phyloP scores from a whole-genome alignment of 2,329 filamentous ascomycete genomes.

The Pseudogymnoascus sp. region DNA sequence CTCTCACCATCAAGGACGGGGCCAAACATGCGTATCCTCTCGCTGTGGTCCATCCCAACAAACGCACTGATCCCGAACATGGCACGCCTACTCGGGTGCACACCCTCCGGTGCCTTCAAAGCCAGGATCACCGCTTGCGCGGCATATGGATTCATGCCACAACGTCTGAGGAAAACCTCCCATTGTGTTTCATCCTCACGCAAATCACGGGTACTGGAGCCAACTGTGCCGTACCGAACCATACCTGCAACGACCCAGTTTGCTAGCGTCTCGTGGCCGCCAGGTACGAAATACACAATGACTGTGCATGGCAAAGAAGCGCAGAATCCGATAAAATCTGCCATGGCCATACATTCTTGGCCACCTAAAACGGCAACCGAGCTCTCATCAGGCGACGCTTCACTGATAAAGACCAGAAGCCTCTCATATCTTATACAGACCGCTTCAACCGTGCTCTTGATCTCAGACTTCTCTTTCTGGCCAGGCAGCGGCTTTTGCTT shows the following conservation, averaged over 20 bases:
- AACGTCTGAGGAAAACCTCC: conserved; percentile 60
- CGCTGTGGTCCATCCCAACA: conserved; percentile 46
- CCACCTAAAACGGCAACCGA: conserved; percentile 24
- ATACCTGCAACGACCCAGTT: conserved; percentile 51
- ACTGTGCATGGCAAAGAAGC: conserved; percentile 35
- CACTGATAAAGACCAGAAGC: conserved; percentile 63
- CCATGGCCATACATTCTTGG: conserved; percentile 24
- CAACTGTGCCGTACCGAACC: conserved; percentile 36
- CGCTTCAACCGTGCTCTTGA: conserved; percentile 43
- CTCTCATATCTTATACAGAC: conserved; percentile 58
- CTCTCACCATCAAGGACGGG: conserved; percentile 47
- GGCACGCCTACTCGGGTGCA: conserved; percentile 20
- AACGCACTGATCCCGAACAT: conserved; percentile 47
- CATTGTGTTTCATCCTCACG: conserved; percentile 56
- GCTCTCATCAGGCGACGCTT: conserved; percentile 42
- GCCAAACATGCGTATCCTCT: conserved; percentile 47
- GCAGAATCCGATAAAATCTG: conserved; percentile 29
- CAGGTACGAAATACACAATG: conserved; percentile 43
- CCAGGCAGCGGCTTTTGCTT: conserved; percentile 68
- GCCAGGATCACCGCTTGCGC: conserved; percentile 56
- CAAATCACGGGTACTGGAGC: conserved; percentile 28
- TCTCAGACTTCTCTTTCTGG: conserved; percentile 39
- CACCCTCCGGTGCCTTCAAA: conserved; percentile 35
- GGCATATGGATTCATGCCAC: conserved; percentile 65
- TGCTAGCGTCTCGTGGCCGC: conserved; percentile 44